Evolutionary conservation across 768 basidiomycete genomes (phyloP), one percentile per base, ranked within the genome.

Genomic region (Tulasnella calospora): DNA sequence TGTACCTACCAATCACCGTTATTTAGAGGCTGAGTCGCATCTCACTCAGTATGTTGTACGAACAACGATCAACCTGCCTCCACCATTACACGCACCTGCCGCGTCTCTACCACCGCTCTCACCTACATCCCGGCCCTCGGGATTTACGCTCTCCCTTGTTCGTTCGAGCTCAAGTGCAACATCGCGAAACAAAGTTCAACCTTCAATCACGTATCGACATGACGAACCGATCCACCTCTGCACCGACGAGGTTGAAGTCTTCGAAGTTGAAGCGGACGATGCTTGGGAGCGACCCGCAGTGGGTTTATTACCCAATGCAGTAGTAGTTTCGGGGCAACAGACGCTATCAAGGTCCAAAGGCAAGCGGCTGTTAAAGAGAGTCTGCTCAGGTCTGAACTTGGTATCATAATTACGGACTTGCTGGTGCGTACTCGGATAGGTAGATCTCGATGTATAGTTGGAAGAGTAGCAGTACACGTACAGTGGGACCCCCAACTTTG

Each of bases 281-380:
- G 71, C 71, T 36, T 46, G 71, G 44, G 71, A 72, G 71, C n/a
- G 44, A 72, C 71, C 71, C 38, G 71, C 71, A 6, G n/a, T 72
- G 21, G 38, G 71, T 7, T 36, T 72, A 19, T 23, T 72, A 38
- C 13, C 61, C 3, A 67, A 33, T 27, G 61, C 55, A 57, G 55
- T 1, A 0, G 61, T 30, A 67, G 13, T 12, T 5, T 67, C 33
- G 10, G 27, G 15, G 30, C 61, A 67, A 35, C 61, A 27, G 61
- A 35, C 30, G 4, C 15, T 1, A 27, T 27, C 27, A 27, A 35
- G 61, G 23, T 67, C 61, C n/a, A 67, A 67, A 67, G 61, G 61
- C 23, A 67, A 27, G 19, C 61, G 27, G 33, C 33, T 67, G 27
- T 67, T 67, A 27, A 33, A 15, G 19, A 67, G 61, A 33, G 61